These are phyloP conservation scores for Punica granatum DNA, from an alignment of 345 rosid species.

Conservation along the genomic window DNA sequence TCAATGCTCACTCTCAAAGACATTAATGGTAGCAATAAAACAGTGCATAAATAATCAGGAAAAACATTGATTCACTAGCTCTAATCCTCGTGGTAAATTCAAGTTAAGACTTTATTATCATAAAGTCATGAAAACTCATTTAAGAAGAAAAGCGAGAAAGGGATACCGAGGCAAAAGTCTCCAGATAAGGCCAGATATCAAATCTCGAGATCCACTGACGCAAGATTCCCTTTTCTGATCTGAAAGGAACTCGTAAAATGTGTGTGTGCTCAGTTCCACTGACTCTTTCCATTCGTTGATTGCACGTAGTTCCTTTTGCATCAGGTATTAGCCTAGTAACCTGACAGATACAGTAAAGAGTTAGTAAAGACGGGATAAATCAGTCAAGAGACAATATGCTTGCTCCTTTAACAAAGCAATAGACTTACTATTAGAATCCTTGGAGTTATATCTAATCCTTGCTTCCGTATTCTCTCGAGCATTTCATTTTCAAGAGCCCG, in stretches of 20 bases:
- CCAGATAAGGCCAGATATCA: constrained; percentile 97
- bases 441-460: constrained; percentile 81
- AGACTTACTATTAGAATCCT: constrained; percentile 75
- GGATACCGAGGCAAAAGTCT: constrained; percentile 76
- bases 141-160: background rate
- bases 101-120: too few species aligned
- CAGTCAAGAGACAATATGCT: background rate
- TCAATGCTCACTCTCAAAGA: too few species aligned
- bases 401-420: background rate
- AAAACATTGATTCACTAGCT: too few species aligned
- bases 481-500: constrained; percentile 92
- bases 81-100: too few species aligned
- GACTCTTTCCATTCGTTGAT: constrained; percentile 89
- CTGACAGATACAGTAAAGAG: constrained; percentile 28
- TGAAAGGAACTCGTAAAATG: constrained; percentile 86
- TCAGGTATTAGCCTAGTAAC: constrained; percentile 92
- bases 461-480: constrained; percentile 75
- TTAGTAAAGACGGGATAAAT: background rate
- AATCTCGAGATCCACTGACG: constrained; percentile 97
- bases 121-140: too few species aligned
- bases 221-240: constrained; percentile 82
- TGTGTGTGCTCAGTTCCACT: constrained; percentile 80
- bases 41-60: too few species aligned
- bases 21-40: too few species aligned
- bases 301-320: constrained; percentile 89